Evolutionary conservation across 164 flowering plant genomes (phyloP).

Genomic region (Saururus chinensis): DNA sequence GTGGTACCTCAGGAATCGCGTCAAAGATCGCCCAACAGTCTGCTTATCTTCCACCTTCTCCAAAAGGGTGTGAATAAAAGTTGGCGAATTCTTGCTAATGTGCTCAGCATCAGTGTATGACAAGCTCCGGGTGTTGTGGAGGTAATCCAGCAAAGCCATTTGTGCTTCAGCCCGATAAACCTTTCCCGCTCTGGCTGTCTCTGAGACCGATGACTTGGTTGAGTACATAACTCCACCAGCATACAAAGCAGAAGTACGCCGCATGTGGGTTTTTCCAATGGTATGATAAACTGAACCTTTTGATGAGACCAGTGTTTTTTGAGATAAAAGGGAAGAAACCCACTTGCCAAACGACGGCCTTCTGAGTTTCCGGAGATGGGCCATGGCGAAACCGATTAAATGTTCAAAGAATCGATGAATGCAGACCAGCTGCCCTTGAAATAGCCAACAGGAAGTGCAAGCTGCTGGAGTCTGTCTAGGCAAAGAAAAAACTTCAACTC

Average conservation of each 20-base stretch:
- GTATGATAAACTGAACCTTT: neutral
- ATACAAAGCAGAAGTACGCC: neutral
- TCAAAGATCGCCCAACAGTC: constrained; percentile 22
- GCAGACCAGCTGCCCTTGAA: neutral
- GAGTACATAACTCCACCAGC: neutral
- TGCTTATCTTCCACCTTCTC: constrained; percentile 20
- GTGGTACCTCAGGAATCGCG: constrained; percentile 51
- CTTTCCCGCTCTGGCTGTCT: neutral
- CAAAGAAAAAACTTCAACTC: no score
- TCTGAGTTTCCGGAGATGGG: neutral
- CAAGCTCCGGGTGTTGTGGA: constrained; percentile 53
- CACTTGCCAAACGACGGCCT: neutral
- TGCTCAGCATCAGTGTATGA: constrained; percentile 56
- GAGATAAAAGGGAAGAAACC: neutral
- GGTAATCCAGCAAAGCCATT: constrained; percentile 58
- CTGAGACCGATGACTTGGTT: neutral
- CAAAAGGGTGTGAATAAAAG: constrained; percentile 39
- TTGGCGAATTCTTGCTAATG: constrained; percentile 58
- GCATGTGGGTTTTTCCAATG: neutral
- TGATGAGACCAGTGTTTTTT: neutral
- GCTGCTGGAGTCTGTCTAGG: no score
- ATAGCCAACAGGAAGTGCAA: neutral
- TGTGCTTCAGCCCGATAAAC: constrained; percentile 21
- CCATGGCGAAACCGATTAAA: neutral
- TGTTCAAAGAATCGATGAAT: neutral